Evolutionary conservation across 495 filamentous ascomycete genomes (phyloP), one percentile per base, ranked within the genome.

Genomic region (Pseudotulostoma volvatum): DNA sequence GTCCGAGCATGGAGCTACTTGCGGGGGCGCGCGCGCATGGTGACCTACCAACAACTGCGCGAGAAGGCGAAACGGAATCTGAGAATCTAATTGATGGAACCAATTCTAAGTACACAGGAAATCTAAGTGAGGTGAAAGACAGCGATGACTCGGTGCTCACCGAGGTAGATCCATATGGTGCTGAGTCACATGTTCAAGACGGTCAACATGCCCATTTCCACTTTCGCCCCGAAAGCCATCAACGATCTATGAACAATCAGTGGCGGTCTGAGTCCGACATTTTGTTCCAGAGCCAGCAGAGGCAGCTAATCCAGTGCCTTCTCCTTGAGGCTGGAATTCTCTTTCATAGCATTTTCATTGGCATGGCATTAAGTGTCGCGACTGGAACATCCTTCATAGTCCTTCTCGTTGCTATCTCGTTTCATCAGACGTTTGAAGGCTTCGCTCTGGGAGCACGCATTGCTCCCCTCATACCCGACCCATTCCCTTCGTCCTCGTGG

Each of bases 261-360:
- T 5, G 11, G 21, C 32, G 39, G 18, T 23, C 49, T 3, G 49
- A 47, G 4, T 36, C 45, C n/a, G 47, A 50, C 7, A 18, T 48
- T 17, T 48, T 53, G 11, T 38, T 54, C 18, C 61, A 61, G 33
- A 62, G 66, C 39, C 58, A 61, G 11, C 64, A 68, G 39, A 72
- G 77, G 13, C 71, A 78, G 40, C 68, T 86, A 42, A 62, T 88
- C 14, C 84, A 92, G 50, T 84, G 79, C 44, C 63, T 84, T 9
- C 67, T 92, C 7, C 67, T 92, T 18, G 84, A 92, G 56, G 79
- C 81, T 4, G 84, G 84, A 13, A 88, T 92, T 45, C 63, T 92
- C 2, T 88, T 88, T 48, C 84, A 92, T 59, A 81, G 76, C 45
- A 70, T 92, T 30, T 92, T 92, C 49, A 92, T 92, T 48, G 83